Base-by-base conservation (phyloP, 495 filamentous ascomycete species). In the Aspergillus taichungensis region DNA sequence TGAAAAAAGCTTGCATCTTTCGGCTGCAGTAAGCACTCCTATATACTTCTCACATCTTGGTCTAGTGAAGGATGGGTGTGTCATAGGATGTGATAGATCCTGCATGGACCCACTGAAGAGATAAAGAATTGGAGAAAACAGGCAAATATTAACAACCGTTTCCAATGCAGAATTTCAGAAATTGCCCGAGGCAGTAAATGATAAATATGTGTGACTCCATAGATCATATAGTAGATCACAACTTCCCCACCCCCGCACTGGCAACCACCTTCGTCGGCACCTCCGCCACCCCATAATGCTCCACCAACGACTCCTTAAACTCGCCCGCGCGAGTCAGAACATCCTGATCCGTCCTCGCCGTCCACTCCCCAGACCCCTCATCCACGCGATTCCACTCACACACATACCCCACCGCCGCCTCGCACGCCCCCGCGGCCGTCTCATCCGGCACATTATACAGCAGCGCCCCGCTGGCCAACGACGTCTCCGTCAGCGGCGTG, bases 351-450 rank as follows among this genome's bases (percentile, higher is more conserved):
- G 42, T 49, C 13, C 38, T 36, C 9, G 29, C 13, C 3, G 49
- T n/a, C 44, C 49, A 51, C 7, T 7, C 24, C 6, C 54, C 54
- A 5, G 50, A 50, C 13, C 32, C 35, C 18, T 24, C 18, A 13
- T 7, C 37, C 40, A 46, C 13, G 2, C 44, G 42, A 28, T 57
- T 57, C 42, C 46, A 45, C 13, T 51, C 54, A 13, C 54, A 56
- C 36, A 34, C 42, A 11, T 48, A 44, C 1, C 50, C 54, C 0
- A 56, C 28, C 11, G 24, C 6, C 4, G 36, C 10, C 6, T 28
- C 13, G 29, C 54, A 53, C 8, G 2, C 37, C 9, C 48, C 35
- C 32, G 37, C 51, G 0, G 47, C 18, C 13, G 30, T 38, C 8
- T 48, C 30, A 9, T 38, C 43, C 13, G 44, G 44, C 6, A 41